Conservation (phyloP, 257 asterid species). For the Solanum arcanum region DNA sequence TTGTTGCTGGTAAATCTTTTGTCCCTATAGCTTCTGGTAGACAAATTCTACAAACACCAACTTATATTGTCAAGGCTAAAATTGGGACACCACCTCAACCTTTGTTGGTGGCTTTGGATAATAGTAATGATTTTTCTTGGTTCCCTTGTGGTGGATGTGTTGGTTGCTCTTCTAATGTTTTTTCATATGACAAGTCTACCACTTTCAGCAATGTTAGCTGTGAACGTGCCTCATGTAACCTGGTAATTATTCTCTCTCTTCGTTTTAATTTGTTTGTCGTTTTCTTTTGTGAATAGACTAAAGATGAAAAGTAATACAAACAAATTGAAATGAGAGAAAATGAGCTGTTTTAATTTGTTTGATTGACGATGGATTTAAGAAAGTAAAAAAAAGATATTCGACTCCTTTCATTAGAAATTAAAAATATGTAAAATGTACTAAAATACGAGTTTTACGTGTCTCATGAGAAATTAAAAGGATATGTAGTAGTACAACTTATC, state of each 20-base stretch:
- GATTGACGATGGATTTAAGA: background rate
- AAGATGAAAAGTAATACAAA: background rate
- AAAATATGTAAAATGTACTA: too few species aligned
- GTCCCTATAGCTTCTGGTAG: constrained; percentile 70
- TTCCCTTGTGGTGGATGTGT: constrained; percentile 58
- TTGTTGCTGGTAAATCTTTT: constrained; percentile 47
- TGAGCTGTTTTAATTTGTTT: too few species aligned
- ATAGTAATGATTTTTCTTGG: constrained; percentile 81
- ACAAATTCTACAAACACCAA: constrained; percentile 53
- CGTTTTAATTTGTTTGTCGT: background rate
- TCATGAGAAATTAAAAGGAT: too few species aligned
- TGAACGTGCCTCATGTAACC: constrained; percentile 45
- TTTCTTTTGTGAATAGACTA: too few species aligned
- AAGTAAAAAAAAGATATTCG: too few species aligned
- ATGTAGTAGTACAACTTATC: background rate
- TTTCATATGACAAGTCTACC: constrained; percentile 41
- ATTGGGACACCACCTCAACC: constrained; percentile 75
- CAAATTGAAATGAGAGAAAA: background rate
- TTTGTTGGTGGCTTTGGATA: constrained; percentile 58
- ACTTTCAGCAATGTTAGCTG: constrained; percentile 51
- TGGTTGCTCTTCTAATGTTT: constrained; percentile 52
- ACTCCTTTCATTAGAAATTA: too few species aligned
- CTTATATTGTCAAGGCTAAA: constrained; percentile 49
- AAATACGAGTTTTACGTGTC: too few species aligned
- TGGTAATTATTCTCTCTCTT: background rate